A percentile compares a stretch with the other conserved stretches of the same genome.
Evolutionary conservation across 371 early-diverging fungal genomes (phyloP).

Genomic region (Haplosporangium sp.): DNA sequence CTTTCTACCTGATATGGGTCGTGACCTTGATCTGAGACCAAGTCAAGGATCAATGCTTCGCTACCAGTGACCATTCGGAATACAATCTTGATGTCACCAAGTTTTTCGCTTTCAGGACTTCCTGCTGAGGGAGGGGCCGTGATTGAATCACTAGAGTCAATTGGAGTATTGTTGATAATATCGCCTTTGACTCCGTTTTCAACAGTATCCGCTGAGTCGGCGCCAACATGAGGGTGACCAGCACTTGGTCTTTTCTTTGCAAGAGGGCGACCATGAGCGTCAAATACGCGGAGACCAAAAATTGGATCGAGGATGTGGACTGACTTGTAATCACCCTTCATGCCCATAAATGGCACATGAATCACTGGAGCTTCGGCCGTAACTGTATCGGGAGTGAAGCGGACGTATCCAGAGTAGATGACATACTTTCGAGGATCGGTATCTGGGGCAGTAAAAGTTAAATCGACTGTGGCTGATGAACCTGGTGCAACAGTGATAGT

Average conservation of each 20-base stretch:
- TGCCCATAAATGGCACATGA: conserved; percentile 67
- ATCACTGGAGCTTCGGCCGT: conserved; percentile 26
- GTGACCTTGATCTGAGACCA: conserved; percentile 36
- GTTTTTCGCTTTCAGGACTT: background rate
- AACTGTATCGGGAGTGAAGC: conserved; percentile 25
- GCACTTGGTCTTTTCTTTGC: background rate
- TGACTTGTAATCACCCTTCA: conserved; percentile 58
- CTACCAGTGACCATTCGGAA: conserved; percentile 46
- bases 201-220: background rate
- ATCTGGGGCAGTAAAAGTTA: conserved; percentile 57
- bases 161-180: background rate
- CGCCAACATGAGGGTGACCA: background rate
- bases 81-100: conserved; percentile 27
- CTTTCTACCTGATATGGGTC: conserved; percentile 44
- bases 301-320: conserved; percentile 59
- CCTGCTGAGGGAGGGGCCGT: background rate
- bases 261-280: conserved; percentile 28
- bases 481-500: conserved; percentile 57
- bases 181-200: background rate
- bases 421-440: conserved; percentile 31
- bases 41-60: conserved; percentile 33
- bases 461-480: conserved; percentile 45
- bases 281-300: conserved; percentile 31
- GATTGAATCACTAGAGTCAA: background rate
- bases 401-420: conserved; percentile 46